Percentiles rank a stretch among this genome's conserved stretches.
These are phyloP conservation scores for Penicillium paneum DNA, from an alignment of 2,329 filamentous ascomycete species.

Conservation along the genomic window DNA sequence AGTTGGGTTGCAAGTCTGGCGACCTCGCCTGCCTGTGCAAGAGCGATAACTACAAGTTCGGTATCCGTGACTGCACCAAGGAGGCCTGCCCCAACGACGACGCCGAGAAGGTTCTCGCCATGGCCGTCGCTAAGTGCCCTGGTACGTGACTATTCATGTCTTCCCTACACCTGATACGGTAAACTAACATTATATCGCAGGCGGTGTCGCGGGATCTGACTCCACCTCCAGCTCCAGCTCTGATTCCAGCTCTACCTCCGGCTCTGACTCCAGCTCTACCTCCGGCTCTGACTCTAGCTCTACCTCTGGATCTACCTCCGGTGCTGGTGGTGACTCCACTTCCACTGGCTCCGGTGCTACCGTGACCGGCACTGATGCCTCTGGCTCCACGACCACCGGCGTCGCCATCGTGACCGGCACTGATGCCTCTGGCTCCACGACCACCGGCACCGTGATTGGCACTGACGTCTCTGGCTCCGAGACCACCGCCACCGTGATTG, in stretches of 20 bases:
- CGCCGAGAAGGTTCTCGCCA: conserved; percentile 30
- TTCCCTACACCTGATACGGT: not conserved
- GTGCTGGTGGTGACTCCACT: no score
- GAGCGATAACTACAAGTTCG: conserved; percentile 41
- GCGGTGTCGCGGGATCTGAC: conserved; percentile 11
- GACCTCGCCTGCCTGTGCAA: conserved; percentile 44
- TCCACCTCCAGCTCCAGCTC: not conserved
- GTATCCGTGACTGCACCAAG: conserved; percentile 47
- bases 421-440: no score
- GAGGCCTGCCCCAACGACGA: conserved; percentile 44
- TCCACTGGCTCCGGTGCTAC: not conserved
- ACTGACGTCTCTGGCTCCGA: not conserved
- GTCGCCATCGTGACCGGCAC: not conserved
- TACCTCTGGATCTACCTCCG: not conserved
- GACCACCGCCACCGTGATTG: not conserved
- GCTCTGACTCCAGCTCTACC: not conserved
- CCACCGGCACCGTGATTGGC: no score
- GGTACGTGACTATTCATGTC: conserved; percentile 14
- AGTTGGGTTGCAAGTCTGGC: conserved; percentile 39
- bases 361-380: not conserved
- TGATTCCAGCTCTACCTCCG: not conserved
- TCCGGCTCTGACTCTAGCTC: not conserved
- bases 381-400: not conserved
- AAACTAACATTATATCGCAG: conserved; percentile 8
- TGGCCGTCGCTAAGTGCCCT: conserved; percentile 38